phyloP scores from a whole-genome alignment of 2,329 filamentous ascomycete genomes.

The Colletotrichum lindemuthianum region DNA sequence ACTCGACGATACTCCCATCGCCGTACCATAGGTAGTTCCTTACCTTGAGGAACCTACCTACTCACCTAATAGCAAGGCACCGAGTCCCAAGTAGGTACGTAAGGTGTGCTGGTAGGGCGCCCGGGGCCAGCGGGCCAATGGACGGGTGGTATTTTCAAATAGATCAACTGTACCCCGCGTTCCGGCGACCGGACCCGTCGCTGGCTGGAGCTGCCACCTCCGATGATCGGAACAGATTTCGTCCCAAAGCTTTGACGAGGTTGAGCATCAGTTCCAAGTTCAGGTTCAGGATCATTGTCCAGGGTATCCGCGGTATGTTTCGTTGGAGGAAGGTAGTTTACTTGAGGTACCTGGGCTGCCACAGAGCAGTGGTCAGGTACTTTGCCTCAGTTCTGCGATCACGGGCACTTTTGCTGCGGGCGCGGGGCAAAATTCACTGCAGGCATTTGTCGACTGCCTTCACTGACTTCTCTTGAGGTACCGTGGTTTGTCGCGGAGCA shows the following conservation, averaged over 20 bases:
- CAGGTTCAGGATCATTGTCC: background rate
- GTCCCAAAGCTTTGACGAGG: constrained; percentile 15
- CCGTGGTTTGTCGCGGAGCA: too few relatives aligned
- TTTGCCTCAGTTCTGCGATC: background rate
- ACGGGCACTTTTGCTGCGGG: constrained; percentile 27
- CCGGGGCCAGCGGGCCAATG: constrained; percentile 42
- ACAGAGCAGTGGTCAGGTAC: background rate
- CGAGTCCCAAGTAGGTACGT: too few relatives aligned
- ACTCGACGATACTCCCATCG: too few relatives aligned
- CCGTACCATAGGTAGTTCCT: too few relatives aligned
- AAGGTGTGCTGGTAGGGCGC: constrained; percentile 5
- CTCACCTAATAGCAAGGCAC: too few relatives aligned
- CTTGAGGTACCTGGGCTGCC: too few relatives aligned
- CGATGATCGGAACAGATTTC: constrained; percentile 44
- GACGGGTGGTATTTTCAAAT: constrained; percentile 44
- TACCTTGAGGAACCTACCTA: too few relatives aligned
- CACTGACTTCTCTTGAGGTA: too few relatives aligned
- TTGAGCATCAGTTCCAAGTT: background rate
- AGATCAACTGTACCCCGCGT: constrained; percentile 46
- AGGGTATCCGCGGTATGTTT: too few relatives aligned
- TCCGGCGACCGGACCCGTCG: constrained; percentile 45
- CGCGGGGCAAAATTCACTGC: background rate
- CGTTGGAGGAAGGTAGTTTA: too few relatives aligned
- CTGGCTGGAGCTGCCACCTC: constrained; percentile 38
- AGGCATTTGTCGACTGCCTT: too few relatives aligned